phyloP scores from a whole-genome alignment of 129 eudicot genomes.

The Helichrysum umbraculigerum region DNA sequence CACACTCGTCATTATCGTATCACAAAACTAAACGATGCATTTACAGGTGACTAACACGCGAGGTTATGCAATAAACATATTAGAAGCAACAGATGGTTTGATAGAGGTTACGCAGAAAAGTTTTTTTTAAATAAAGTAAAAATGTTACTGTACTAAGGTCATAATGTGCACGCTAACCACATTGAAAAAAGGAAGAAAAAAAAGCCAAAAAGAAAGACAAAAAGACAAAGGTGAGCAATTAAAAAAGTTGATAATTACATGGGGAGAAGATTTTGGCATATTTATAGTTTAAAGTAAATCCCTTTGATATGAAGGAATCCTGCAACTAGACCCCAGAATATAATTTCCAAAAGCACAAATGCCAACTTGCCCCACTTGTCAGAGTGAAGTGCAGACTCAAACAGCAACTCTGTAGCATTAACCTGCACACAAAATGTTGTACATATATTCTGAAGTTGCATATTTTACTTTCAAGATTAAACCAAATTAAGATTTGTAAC shows the following conservation, averaged over 20 bases:
- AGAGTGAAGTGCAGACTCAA: slow-evolving; percentile 56
- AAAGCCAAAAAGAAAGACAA: no score
- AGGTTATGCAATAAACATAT: no score
- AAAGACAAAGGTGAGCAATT: no score
- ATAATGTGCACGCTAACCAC: not conserved
- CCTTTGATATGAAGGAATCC: slow-evolving; percentile 77
- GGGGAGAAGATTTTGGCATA: not conserved
- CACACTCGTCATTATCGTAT: no score
- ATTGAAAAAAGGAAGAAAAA: no score
- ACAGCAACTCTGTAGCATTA: slow-evolving; percentile 42
- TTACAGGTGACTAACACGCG: no score
- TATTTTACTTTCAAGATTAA: not conserved
- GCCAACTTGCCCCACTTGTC: slow-evolving; percentile 71
- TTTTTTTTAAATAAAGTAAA: no score
- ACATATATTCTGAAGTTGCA: not conserved
- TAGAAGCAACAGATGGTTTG: no score
- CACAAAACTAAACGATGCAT: no score
- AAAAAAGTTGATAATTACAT: slow-evolving; percentile 9
- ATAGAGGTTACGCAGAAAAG: no score
- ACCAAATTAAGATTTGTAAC: not conserved
- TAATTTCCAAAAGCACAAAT: slow-evolving; percentile 74
- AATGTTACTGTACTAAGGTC: no score
- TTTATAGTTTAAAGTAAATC: slow-evolving; percentile 54
- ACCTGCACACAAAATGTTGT: slow-evolving; percentile 49
- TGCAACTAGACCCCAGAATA: slow-evolving; percentile 77